Evolutionary conservation across 257 asterid species (phyloP).

Genomic region (Echites panduratus): DNA sequence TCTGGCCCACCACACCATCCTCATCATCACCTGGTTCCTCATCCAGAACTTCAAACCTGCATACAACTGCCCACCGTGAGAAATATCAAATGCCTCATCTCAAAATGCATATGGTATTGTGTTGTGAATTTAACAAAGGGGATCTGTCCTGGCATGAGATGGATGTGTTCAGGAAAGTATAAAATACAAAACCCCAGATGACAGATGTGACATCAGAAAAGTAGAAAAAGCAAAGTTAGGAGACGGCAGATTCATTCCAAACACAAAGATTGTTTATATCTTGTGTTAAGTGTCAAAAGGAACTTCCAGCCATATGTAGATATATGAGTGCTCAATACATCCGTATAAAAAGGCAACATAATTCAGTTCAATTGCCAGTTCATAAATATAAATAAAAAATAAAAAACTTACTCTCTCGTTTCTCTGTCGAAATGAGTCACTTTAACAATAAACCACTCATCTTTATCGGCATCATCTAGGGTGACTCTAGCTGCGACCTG

Average conservation of each 20-base stretch:
- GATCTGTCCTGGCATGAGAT: neutral
- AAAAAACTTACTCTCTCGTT: slow-evolving; percentile 64
- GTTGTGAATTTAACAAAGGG: neutral
- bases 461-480: slow-evolving; percentile 83
- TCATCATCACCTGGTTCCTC: slow-evolving; percentile 99
- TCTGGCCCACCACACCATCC: slow-evolving; percentile 84
- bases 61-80: slow-evolving; percentile 2
- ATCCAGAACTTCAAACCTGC: slow-evolving; percentile 89
- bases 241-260: neutral
- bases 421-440: slow-evolving; percentile 94
- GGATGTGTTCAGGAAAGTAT: neutral
- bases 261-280: neutral
- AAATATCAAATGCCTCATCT: slow-evolving; percentile 1
- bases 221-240: neutral
- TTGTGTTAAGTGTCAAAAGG: neutral
- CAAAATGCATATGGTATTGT: neutral
- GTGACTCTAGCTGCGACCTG: slow-evolving; percentile 96
- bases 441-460: slow-evolving; percentile 96
- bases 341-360: neutral
- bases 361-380: neutral
- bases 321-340: too few species aligned
- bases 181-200: neutral
- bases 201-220: neutral
- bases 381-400: neutral
- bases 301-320: too few species aligned